Percentiles rank a stretch among this genome's conserved stretches.
phyloP scores from a whole-genome alignment of 176 grass and related monocot genomes.

The Oryza rufipogon region DNA sequence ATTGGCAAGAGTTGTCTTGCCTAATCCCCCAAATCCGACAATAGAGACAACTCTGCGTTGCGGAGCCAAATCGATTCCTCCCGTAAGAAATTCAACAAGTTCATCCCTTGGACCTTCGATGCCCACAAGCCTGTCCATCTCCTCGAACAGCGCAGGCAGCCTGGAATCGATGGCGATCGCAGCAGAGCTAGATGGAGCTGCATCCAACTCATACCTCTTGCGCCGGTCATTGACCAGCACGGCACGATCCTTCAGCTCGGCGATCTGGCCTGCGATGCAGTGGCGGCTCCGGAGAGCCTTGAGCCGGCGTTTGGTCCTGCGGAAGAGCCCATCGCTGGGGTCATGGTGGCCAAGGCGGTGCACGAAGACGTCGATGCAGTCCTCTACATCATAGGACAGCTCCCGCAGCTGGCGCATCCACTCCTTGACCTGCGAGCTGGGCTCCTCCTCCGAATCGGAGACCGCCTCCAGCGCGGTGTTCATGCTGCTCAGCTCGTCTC shows the following conservation, averaged over 20 bases:
- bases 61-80: neutral
- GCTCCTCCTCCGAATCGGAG: neutral
- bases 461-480: conserved; percentile 12
- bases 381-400: conserved; percentile 41
- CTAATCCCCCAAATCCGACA: conserved; percentile 36
- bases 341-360: neutral
- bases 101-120: conserved; percentile 17
- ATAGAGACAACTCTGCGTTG: conserved; percentile 30
- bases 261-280: neutral
- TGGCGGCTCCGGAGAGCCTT: neutral
- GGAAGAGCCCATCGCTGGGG: neutral
- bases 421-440: neutral
- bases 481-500: conserved; percentile 41
- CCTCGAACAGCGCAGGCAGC: conserved; percentile 29
- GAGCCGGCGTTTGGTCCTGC: neutral
- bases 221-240: conserved; percentile 10
- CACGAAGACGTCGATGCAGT: conserved; percentile 36
- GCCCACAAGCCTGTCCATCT: conserved; percentile 29
- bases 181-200: neutral
- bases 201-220: conserved; percentile 14
- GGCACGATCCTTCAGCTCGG: conserved; percentile 17
- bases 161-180: neutral
- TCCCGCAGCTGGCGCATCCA: conserved; percentile 41
- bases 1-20: conserved; percentile 45
- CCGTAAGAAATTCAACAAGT: neutral